Evolutionary conservation across 2,329 filamentous ascomycete genomes (phyloP).

Genomic region (Fusarium hostae): DNA sequence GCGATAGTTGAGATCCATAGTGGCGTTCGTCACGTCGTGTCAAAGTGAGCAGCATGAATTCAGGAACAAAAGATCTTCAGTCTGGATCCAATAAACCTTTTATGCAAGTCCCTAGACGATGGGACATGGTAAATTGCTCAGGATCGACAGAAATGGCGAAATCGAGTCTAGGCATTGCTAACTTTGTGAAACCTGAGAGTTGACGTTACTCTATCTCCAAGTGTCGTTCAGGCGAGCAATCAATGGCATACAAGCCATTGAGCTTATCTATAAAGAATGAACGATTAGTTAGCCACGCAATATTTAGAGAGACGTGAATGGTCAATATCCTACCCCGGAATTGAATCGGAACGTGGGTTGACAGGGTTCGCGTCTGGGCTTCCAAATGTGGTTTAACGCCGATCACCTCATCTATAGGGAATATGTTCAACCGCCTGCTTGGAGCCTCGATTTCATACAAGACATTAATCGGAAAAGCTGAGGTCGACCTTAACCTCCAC

Average conservation of each 20-base stretch:
- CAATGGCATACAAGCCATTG: rapidly evolving
- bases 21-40: too few relatives aligned
- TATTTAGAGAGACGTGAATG: not conserved
- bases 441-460: too few relatives aligned
- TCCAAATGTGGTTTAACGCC: not conserved
- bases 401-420: not conserved
- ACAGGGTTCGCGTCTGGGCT: not conserved
- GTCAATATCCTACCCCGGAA: not conserved
- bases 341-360: not conserved
- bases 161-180: too few relatives aligned
- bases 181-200: not conserved
- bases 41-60: too few relatives aligned
- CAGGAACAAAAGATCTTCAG: too few relatives aligned
- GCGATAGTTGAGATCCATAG: not conserved
- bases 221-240: not conserved
- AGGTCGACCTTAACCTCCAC: not conserved
- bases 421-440: too few relatives aligned
- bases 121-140: not conserved
- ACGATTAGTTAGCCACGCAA: not conserved
- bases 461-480: too few relatives aligned
- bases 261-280: not conserved
- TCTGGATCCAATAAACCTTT: not conserved
- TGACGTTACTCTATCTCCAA: not conserved
- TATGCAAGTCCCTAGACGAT: not conserved
- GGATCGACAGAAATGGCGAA: not conserved